These are phyloP conservation scores for Pseudophaeomoniella oleicola DNA, from an alignment of 2,329 filamentous ascomycete genomes.

Conservation along the genomic window DNA sequence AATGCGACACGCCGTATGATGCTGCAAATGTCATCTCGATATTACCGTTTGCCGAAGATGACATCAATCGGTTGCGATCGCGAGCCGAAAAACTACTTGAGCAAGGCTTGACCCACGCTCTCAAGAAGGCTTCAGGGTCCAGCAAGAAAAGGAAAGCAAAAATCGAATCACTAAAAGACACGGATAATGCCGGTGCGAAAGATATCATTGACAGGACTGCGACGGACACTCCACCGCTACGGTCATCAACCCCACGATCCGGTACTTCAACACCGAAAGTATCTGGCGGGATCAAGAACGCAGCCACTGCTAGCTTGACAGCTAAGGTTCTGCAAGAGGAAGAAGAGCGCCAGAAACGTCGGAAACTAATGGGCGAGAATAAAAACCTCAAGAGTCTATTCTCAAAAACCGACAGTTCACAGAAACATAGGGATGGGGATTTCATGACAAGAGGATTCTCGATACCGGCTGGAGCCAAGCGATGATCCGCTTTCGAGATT, in stretches of 20 bases:
- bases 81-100: conserved; percentile 56
- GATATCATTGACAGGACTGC: conserved; percentile 4
- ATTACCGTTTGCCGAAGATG: conserved; percentile 54
- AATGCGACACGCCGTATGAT: conserved; percentile 65
- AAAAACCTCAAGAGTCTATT: conserved; percentile 43
- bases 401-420: conserved; percentile 26
- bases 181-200: conserved; percentile 17
- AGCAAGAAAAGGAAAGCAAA: conserved; percentile 65
- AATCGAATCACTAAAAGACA: conserved; percentile 19
- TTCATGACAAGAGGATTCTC: conserved; percentile 46
- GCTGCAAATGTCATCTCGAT: conserved; percentile 70
- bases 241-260: conserved; percentile 9
- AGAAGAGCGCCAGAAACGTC: conserved; percentile 62
- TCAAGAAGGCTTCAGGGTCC: conserved; percentile 60
- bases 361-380: conserved; percentile 52
- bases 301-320: conserved; percentile 70
- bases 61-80: conserved; percentile 52
- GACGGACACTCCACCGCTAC: conserved; percentile 7
- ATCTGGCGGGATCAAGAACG: conserved; percentile 63
- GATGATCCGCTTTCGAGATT: conserved; percentile 12
- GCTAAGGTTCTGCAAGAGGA: conserved; percentile 79
- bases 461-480: conserved; percentile 29
- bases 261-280: conserved; percentile 21
- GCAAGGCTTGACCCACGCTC: conserved; percentile 63
- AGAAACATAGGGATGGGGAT: conserved; percentile 29